Conservation (phyloP, 331 rosid species). For the Stylosanthes scabra region DNA sequence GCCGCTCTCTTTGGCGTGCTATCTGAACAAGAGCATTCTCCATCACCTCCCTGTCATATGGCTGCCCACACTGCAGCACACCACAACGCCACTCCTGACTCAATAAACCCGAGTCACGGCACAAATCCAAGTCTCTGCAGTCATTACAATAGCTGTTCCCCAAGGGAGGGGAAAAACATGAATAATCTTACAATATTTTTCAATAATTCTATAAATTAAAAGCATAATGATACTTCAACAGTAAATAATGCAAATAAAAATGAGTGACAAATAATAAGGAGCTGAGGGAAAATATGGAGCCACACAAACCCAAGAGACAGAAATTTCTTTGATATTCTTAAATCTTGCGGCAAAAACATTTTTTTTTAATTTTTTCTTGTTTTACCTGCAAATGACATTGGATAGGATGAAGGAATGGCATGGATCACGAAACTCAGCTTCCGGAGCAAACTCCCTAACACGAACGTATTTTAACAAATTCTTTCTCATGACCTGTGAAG, state of each 20-base stretch:
- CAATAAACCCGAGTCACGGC: constrained; percentile 47
- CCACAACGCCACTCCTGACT: constrained; percentile 84
- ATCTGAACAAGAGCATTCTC: constrained; percentile 68
- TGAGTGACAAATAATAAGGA: too few relatives aligned
- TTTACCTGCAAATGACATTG: constrained; percentile 93
- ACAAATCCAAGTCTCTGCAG: constrained; percentile 59
- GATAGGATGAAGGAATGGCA: constrained; percentile 74
- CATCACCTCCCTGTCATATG: constrained; percentile 81
- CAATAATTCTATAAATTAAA: too few relatives aligned
- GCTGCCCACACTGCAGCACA: constrained; percentile 91
- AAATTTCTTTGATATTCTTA: constrained; percentile 1
- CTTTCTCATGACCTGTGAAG: constrained; percentile 83
- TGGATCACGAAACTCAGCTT: constrained; percentile 73
- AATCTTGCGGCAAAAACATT: not conserved
- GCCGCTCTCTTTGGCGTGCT: constrained; percentile 56
- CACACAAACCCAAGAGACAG: not conserved
- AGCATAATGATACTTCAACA: too few relatives aligned
- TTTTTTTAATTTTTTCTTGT: not conserved
- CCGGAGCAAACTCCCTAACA: constrained; percentile 95
- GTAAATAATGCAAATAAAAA: too few relatives aligned
- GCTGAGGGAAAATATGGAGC: not conserved
- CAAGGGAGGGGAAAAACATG: not conserved
- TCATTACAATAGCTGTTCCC: constrained; percentile 59
- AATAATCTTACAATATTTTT: not conserved
- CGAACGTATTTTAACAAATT: constrained; percentile 74